These are phyloP conservation scores for Botrytis byssoidea DNA, from an alignment of 2,329 filamentous ascomycete genomes.

Conservation along the genomic window DNA sequence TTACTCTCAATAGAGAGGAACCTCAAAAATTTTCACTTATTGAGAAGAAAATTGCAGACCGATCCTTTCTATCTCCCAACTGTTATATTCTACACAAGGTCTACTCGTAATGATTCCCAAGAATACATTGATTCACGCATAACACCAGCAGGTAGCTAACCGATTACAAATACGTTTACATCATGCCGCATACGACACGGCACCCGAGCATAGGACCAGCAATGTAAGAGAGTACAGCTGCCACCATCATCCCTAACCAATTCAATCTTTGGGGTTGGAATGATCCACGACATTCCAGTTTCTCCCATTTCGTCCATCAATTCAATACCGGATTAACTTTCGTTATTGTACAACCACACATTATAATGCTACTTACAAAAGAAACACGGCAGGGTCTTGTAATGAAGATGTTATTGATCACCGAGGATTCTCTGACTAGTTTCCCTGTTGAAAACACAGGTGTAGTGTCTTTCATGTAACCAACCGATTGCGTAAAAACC, in stretches of 20 bases:
- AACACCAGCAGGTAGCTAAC: not conserved
- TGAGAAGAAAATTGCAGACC: not conserved
- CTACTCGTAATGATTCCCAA: not conserved
- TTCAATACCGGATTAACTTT: not conserved
- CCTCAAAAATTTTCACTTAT: not conserved
- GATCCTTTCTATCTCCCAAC: not conserved
- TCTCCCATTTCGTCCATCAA: not conserved
- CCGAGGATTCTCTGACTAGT: not conserved
- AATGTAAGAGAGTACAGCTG: not conserved
- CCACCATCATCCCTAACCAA: not conserved
- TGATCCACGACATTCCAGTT: not conserved
- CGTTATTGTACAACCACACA: not conserved
- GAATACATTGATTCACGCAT: not conserved
- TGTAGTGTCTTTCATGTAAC: not conserved
- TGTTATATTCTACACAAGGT: not conserved
- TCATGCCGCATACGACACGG: not conserved
- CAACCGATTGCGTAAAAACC: not conserved
- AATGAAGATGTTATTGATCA: not conserved
- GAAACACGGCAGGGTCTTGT: not conserved
- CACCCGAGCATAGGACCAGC: not conserved
- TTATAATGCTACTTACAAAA: not conserved
- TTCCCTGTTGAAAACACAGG: not conserved
- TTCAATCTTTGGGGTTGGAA: not conserved
- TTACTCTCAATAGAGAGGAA: not conserved
- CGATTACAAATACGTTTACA: not conserved